These are phyloP conservation scores for Ascocoryne sarcoides DNA, from an alignment of 2,329 filamentous ascomycete genomes.

Conservation along the genomic window DNA sequence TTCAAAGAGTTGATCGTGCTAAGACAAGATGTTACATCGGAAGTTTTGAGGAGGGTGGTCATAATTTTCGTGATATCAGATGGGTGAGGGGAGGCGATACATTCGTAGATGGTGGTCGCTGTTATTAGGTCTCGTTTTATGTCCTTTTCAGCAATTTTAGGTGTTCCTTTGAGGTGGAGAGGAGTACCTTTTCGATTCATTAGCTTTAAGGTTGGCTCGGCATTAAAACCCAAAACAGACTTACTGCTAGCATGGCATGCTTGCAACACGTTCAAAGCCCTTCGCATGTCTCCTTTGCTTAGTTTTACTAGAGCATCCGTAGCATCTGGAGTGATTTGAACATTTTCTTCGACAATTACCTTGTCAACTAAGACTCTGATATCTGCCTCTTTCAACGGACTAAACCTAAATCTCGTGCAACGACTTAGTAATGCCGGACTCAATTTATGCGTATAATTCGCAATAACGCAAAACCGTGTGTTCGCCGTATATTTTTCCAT, in stretches of 20 bases:
- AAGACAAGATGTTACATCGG: constrained; percentile 83
- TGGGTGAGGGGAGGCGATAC: constrained; percentile 90
- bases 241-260: constrained; percentile 90
- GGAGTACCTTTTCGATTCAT: constrained; percentile 50
- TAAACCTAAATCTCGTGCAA: constrained; percentile 93
- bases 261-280: constrained; percentile 90
- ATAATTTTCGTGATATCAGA: constrained; percentile 79
- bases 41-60: constrained; percentile 71
- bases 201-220: background rate
- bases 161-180: constrained; percentile 49
- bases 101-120: constrained; percentile 89
- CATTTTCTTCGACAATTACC: constrained; percentile 78
- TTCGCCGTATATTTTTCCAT: constrained; percentile 99
- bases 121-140: constrained; percentile 79
- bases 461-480: constrained; percentile 95
- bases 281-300: constrained; percentile 92
- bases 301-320: constrained; percentile 75
- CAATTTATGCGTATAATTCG: constrained; percentile 97
- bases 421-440: constrained; percentile 85
- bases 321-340: constrained; percentile 75
- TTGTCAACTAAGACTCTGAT: constrained; percentile 80
- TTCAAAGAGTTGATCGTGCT: constrained; percentile 85
- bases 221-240: constrained; percentile 16
- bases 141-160: constrained; percentile 52
- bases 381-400: constrained; percentile 80